These are phyloP conservation scores for Tricholoma sp. DNA, from an alignment of 768 basidiomycete species.

Conservation along the genomic window DNA sequence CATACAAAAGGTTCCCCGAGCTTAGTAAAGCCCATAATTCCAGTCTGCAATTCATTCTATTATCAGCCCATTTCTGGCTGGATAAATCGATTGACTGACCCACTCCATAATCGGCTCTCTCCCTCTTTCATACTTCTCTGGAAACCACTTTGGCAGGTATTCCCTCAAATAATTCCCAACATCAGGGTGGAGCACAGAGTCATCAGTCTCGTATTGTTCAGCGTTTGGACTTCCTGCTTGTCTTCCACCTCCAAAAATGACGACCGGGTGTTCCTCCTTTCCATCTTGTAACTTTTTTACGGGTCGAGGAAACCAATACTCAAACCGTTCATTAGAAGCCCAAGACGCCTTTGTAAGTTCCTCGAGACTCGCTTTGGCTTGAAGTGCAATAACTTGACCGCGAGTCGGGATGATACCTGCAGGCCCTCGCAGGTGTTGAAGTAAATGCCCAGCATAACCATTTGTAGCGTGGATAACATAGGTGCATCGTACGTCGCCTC, in stretches of 20 bases:
- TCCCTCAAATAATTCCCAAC: slow-evolving; percentile 46
- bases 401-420: slow-evolving; percentile 63
- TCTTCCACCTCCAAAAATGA: slow-evolving; percentile 73
- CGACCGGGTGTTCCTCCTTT: slow-evolving; percentile 39
- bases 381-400: slow-evolving; percentile 56
- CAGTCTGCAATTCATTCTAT: slow-evolving; percentile 48
- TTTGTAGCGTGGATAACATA: slow-evolving; percentile 87
- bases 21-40: slow-evolving; percentile 75
- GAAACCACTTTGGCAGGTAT: slow-evolving; percentile 58
- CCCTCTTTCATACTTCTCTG: slow-evolving; percentile 42
- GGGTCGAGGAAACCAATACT: slow-evolving; percentile 84
- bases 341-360: slow-evolving; percentile 41
- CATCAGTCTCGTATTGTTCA: slow-evolving; percentile 54
- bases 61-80: neutral
- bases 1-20: slow-evolving; percentile 59
- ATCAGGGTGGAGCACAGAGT: slow-evolving; percentile 41
- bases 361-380: slow-evolving; percentile 29
- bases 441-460: slow-evolving; percentile 70
- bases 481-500: slow-evolving; percentile 56
- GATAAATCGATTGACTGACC: slow-evolving; percentile 38
- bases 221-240: slow-evolving; percentile 34
- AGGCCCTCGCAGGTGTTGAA: slow-evolving; percentile 60
- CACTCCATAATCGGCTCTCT: slow-evolving; percentile 73
- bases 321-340: slow-evolving; percentile 48
- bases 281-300: slow-evolving; percentile 16